These are phyloP conservation scores for Combretum micranthum DNA, from an alignment of 345 rosid genomes.

Conservation along the genomic window DNA sequence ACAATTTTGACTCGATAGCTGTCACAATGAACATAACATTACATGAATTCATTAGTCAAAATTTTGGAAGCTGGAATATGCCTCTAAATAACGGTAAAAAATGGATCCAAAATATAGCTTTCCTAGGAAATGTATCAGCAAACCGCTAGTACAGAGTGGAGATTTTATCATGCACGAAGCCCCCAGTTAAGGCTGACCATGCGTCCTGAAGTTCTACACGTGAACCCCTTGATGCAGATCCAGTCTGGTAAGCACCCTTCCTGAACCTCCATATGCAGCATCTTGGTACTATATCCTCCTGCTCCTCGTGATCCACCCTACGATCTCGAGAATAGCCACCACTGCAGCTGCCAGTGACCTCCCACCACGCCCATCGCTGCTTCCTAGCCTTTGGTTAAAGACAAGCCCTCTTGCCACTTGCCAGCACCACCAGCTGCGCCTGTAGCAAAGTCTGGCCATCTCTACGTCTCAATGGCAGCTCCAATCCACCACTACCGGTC, in stretches of 20 bases:
- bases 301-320: conserved; percentile 30
- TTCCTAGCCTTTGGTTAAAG: conserved; percentile 49
- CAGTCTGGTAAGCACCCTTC: conserved; percentile 17
- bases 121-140: no score
- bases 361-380: conserved; percentile 32
- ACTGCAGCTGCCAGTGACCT: conserved; percentile 19
- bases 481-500: conserved; percentile 61
- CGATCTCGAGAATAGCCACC: conserved; percentile 45
- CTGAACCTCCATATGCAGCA: conserved; percentile 20
- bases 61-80: no score
- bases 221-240: conserved; percentile 33
- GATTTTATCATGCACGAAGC: conserved; percentile 20
- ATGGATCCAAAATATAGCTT: no score
- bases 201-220: conserved; percentile 51
- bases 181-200: conserved; percentile 74
- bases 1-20: no score
- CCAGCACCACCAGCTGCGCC: conserved; percentile 33
- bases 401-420: conserved; percentile 59
- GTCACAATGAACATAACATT: no score
- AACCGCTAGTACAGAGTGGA: background rate
- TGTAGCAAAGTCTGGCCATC: conserved; percentile 50
- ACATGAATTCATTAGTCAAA: no score
- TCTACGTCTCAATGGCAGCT: conserved; percentile 51
- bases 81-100: no score
- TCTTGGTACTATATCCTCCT: conserved; percentile 42